These are phyloP conservation scores for Phlebiopsis gigantea DNA, from an alignment of 768 basidiomycete genomes.

Conservation along the genomic window DNA sequence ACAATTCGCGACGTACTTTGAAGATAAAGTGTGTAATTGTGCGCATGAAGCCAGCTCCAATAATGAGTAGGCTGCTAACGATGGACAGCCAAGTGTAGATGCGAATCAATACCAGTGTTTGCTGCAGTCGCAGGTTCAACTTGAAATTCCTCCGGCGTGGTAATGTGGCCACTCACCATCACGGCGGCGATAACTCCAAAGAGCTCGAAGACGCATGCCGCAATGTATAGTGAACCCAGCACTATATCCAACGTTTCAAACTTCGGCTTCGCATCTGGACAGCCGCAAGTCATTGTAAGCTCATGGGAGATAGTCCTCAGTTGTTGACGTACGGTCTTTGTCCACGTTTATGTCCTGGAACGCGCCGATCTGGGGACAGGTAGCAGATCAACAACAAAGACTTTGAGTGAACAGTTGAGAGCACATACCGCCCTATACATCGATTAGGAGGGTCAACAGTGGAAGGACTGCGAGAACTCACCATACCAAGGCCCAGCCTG, in stretches of 20 bases:
- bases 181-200: slow-evolving; percentile 50
- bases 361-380: slow-evolving; percentile 37
- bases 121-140: no score
- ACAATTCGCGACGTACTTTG: slow-evolving; percentile 41
- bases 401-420: background rate
- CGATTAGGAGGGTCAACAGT: background rate
- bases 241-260: slow-evolving; percentile 53
- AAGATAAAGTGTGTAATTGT: slow-evolving; percentile 60
- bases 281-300: background rate
- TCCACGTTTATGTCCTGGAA: slow-evolving; percentile 51
- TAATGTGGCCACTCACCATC: slow-evolving; percentile 47
- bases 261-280: slow-evolving; percentile 30
- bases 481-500: slow-evolving; percentile 60
- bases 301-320: background rate
- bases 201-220: slow-evolving; percentile 43
- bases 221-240: slow-evolving; percentile 54
- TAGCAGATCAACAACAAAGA: background rate
- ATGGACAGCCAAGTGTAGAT: slow-evolving; percentile 50
- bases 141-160: slow-evolving; percentile 19
- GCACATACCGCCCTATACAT: slow-evolving; percentile 1
- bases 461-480: slow-evolving; percentile 33
- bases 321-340: slow-evolving; percentile 37
- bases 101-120: slow-evolving; percentile 48
- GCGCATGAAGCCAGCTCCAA: slow-evolving; percentile 48
- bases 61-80: slow-evolving; percentile 41